Evolutionary conservation across 2,329 filamentous ascomycete species (phyloP).

Genomic region (Paraconiothyrium sp.): DNA sequence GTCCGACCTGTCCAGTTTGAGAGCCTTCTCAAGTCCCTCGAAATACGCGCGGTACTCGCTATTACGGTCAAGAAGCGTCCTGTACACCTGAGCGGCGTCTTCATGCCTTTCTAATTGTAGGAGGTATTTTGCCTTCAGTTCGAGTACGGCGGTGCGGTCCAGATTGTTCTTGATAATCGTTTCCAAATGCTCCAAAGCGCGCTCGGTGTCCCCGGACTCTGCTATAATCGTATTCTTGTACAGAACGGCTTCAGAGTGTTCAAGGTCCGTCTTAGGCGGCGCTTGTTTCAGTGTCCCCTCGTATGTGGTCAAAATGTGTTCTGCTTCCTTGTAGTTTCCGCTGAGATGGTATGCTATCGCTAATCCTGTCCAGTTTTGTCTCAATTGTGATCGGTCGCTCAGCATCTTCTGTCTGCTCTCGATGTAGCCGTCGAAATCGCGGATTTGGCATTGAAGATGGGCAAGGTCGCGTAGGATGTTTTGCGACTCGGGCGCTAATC

Average conservation of each 20-base stretch:
- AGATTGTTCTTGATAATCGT: constrained; percentile 78
- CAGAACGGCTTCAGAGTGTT: constrained; percentile 91
- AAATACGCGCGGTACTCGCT: constrained; percentile 89
- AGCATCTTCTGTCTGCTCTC: constrained; percentile 90
- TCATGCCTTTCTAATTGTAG: constrained; percentile 77
- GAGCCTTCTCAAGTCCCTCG: constrained; percentile 74
- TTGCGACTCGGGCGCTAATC: constrained; percentile 89
- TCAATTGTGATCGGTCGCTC: constrained; percentile 78
- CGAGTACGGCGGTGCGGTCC: constrained; percentile 85
- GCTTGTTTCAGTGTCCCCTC: constrained; percentile 90
- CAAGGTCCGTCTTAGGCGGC: constrained; percentile 80
- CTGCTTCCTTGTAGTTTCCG: constrained; percentile 85
- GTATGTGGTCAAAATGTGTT: constrained; percentile 89
- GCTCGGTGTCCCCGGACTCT: constrained; percentile 82
- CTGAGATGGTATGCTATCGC: constrained; percentile 91
- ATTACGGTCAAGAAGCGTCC: constrained; percentile 84
- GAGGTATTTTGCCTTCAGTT: constrained; percentile 86
- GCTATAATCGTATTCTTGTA: constrained; percentile 97
- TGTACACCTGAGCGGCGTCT: constrained; percentile 84
- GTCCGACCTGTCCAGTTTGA: constrained; percentile 71
- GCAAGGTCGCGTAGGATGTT: constrained; percentile 96
- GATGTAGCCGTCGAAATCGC: constrained; percentile 93
- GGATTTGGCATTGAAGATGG: constrained; percentile 93
- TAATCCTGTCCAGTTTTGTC: constrained; percentile 97
- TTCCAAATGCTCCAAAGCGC: constrained; percentile 87